These are phyloP conservation scores for Ascoidea asiatica DNA, from an alignment of 805 yeast genomes.

Conservation along the genomic window DNA sequence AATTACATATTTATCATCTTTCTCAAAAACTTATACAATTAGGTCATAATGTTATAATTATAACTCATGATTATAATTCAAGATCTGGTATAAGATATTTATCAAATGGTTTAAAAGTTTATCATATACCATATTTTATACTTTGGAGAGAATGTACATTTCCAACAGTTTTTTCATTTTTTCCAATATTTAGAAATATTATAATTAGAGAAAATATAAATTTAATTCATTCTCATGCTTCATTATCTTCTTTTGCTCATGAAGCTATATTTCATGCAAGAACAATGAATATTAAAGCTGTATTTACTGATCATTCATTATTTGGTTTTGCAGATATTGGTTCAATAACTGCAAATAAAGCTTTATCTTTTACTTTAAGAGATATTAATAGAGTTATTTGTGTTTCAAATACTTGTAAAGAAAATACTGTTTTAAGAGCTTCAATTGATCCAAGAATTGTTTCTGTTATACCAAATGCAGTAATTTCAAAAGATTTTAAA, in stretches of 20 bases:
- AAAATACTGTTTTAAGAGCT: slow-evolving; percentile 84
- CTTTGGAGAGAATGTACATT: slow-evolving; percentile 75
- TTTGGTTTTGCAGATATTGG: slow-evolving; percentile 87
- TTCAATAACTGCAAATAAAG: slow-evolving; percentile 75
- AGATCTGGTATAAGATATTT: slow-evolving; percentile 72
- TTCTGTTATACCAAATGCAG: slow-evolving; percentile 94
- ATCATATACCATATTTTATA: slow-evolving; percentile 73
- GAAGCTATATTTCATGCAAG: slow-evolving; percentile 88
- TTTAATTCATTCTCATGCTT: slow-evolving; percentile 92
- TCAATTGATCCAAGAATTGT: slow-evolving; percentile 64
- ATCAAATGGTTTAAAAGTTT: slow-evolving; percentile 86
- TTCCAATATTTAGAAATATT: slow-evolving; percentile 77
- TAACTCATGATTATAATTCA: slow-evolving; percentile 81
- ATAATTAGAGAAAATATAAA: slow-evolving; percentile 76
- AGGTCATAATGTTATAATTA: slow-evolving; percentile 77
- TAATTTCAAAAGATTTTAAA: slow-evolving; percentile 68
- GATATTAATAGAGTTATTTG: slow-evolving; percentile 92
- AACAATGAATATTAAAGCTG: slow-evolving; percentile 84
- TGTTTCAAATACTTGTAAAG: slow-evolving; percentile 93
- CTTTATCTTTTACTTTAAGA: slow-evolving; percentile 67
- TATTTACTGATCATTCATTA: slow-evolving; percentile 90
- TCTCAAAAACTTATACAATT: slow-evolving; percentile 67
- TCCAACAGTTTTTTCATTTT: slow-evolving; percentile 81
- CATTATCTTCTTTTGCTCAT: slow-evolving; percentile 73
- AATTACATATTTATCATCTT: slow-evolving; percentile 83